Conservation (phyloP, 345 rosid species). For the Camelina neglecta region DNA sequence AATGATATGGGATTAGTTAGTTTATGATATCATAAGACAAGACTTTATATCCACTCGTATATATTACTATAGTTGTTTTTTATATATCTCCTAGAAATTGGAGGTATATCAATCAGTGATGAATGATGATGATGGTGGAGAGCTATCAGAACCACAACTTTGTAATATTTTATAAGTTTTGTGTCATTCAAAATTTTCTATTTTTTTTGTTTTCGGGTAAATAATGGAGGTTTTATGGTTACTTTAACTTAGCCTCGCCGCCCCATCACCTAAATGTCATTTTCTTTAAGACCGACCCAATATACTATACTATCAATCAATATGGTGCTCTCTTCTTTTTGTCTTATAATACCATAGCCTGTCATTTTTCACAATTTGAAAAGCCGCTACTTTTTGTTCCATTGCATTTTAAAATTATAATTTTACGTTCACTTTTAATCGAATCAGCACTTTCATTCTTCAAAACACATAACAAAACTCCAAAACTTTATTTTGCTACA, state of each 20-base stretch:
- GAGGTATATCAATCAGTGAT: slow-evolving; percentile 31
- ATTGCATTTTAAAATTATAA: neutral
- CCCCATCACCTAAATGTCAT: slow-evolving; percentile 49
- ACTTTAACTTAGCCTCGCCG: slow-evolving; percentile 49
- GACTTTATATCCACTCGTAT: slow-evolving; percentile 38
- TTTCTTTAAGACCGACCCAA: slow-evolving; percentile 45
- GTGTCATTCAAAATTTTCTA: neutral
- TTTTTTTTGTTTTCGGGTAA: slow-evolving; percentile 19
- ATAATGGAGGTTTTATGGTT: slow-evolving; percentile 31
- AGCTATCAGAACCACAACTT: slow-evolving; percentile 42
- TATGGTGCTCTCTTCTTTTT: slow-evolving; percentile 27
- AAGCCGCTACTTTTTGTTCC: neutral
- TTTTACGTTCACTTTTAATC: neutral
- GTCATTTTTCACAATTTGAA: neutral
- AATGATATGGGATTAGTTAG: slow-evolving; percentile 14
- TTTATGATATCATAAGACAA: slow-evolving; percentile 24
- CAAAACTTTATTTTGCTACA: neutral
- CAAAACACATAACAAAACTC: slow-evolving; percentile 10
- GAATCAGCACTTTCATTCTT: neutral
- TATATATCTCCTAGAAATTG: neutral
- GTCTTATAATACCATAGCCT: slow-evolving; percentile 23
- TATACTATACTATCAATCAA: neutral
- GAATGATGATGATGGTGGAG: slow-evolving; percentile 20
- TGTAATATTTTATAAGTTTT: slow-evolving; percentile 2
- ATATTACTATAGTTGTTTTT: slow-evolving; percentile 15